Evolutionary conservation across 495 filamentous ascomycete genomes (phyloP).

Genomic region (Aspergillus affinis): DNA sequence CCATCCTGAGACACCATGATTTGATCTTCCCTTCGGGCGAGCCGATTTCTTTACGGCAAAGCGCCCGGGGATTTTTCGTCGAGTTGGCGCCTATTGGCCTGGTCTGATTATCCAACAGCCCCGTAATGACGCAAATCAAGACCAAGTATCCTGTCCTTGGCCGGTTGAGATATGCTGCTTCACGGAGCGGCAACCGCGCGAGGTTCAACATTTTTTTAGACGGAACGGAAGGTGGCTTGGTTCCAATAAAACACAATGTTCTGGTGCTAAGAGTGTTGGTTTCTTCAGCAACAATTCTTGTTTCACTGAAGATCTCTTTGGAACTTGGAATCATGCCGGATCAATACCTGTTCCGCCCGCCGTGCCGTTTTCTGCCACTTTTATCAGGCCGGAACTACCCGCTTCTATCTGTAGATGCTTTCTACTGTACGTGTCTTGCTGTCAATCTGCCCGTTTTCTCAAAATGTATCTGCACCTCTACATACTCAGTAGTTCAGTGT

Average conservation of each 20-base stretch:
- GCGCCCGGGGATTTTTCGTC: not conserved
- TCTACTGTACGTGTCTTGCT: too few relatives aligned
- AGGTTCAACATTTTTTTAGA: not conserved
- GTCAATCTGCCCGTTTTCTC: too few relatives aligned
- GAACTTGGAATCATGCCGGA: not conserved
- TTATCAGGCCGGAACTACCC: too few relatives aligned
- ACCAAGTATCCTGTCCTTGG: too few relatives aligned
- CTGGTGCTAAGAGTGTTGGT: too few relatives aligned
- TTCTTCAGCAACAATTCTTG: too few relatives aligned
- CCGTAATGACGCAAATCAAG: not conserved
- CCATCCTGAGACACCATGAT: not conserved
- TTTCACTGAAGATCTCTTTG: not conserved
- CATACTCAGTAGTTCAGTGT: too few relatives aligned
- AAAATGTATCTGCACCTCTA: too few relatives aligned
- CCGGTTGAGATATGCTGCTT: not conserved
- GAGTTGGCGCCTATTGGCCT: not conserved
- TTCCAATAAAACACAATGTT: too few relatives aligned
- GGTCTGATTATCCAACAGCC: not conserved
- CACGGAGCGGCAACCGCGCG: not conserved
- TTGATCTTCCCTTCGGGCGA: not conserved
- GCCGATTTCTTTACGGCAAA: not conserved
- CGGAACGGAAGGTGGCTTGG: too few relatives aligned
- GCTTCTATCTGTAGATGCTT: too few relatives aligned
- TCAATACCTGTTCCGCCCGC: not conserved
- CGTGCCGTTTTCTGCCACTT: not conserved